phyloP scores from a whole-genome alignment of 306 rosid species.

The Medicago ruthenica region DNA sequence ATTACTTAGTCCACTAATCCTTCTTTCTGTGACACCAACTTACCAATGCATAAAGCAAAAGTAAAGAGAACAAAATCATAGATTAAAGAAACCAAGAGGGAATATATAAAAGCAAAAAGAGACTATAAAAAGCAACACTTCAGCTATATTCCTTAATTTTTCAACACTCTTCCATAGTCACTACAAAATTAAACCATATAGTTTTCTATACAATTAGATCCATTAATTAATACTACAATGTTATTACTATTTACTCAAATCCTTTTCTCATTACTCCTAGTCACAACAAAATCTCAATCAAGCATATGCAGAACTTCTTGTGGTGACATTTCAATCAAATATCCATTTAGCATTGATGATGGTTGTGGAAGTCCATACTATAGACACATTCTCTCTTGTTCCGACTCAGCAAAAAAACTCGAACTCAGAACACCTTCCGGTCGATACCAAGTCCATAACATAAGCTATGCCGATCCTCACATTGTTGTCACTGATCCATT shows the following conservation, averaged over 20 bases:
- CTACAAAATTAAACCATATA: slow-evolving; percentile 25
- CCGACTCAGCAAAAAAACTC: slow-evolving; percentile 52
- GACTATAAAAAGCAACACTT: slow-evolving; percentile 43
- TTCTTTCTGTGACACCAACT: background rate
- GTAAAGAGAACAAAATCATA: slow-evolving; percentile 37
- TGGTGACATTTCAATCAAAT: slow-evolving; percentile 72
- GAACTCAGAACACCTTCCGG: slow-evolving; percentile 89
- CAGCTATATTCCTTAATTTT: slow-evolving; percentile 35
- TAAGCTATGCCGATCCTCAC: slow-evolving; percentile 83
- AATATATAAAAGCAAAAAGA: slow-evolving; percentile 45
- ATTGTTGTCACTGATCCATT: slow-evolving; percentile 73
- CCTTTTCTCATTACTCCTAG: slow-evolving; percentile 40
- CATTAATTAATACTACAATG: slow-evolving; percentile 32
- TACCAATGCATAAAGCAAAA: slow-evolving; percentile 52
- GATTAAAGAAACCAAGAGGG: slow-evolving; percentile 43
- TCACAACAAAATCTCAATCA: slow-evolving; percentile 52
- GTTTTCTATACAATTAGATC: slow-evolving; percentile 23
- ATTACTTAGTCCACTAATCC: slow-evolving; percentile 34
- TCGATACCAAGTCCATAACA: slow-evolving; percentile 66
- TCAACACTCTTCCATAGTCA: slow-evolving; percentile 20
- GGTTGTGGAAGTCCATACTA: slow-evolving; percentile 95
- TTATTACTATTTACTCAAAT: slow-evolving; percentile 37
- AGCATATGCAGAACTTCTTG: slow-evolving; percentile 79
- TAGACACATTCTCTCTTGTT: slow-evolving; percentile 70
- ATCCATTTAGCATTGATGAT: slow-evolving; percentile 89